Base-by-base conservation (phyloP, 2,329 filamentous ascomycete genomes). In the Beauveria brongniartii region DNA sequence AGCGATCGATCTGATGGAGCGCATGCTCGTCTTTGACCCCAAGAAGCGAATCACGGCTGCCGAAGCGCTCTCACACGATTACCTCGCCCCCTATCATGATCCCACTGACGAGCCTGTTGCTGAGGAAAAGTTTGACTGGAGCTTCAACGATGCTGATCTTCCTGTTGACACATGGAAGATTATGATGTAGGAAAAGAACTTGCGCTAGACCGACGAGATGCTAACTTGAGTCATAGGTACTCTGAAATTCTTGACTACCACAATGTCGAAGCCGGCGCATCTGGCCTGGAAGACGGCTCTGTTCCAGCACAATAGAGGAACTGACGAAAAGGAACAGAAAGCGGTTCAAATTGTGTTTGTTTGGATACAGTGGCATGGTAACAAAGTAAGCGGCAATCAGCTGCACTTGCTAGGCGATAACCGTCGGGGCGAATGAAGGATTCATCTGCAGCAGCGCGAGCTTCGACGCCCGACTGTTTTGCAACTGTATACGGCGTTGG, bases 111-210 rank as follows among this genome's bases (percentile, higher is more conserved):
- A 99, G 80, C 94, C 94, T 1, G 87, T 92, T 18, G 91, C 94
- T 24, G 91, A 96, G 64, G 92, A 97, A 80, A 97, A 96, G 78
- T 99, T 99, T 70, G 94, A 99, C 74, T 99, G 94, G 94, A 97
- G 92, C 59, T 99, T 99, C 78, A 97, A 97, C 74, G 94, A 99
- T 69, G 94, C 93, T 53, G 94, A 99, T 72, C 80, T 99, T 61
- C 93, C 94, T 1, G 92, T 97, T 55, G 94, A 99, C 72, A 96
- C 92, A n/a, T 99, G 94, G 94, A 99, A 99, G 80, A 97, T 99
- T 73, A 99, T 97, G 94, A 99, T 99, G 94, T 96, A 82, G 72
- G 89, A 50, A 9, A 2, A 20, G 37, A 5, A 37, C 28, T 48
- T 2, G 3, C 16, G 6, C 18, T 41, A 6, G 9, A 9, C 4